Base-by-base conservation (phyloP, 2,329 filamentous ascomycete species). In the Alternaria gansuensis region DNA sequence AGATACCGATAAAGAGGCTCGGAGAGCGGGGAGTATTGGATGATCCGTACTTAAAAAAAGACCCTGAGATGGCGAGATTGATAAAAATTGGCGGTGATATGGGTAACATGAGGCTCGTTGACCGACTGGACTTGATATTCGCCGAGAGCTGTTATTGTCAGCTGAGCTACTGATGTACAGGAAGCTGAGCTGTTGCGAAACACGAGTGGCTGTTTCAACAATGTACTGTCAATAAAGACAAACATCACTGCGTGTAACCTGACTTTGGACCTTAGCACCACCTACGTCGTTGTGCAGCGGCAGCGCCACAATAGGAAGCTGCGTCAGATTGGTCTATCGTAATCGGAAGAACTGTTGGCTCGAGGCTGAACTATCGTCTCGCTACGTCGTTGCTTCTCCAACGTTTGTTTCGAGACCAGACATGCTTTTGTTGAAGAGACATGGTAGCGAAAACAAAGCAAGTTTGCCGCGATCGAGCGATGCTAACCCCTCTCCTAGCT, bases 261-360 rank as follows among this genome's bases (percentile, higher is more conserved):
- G 40, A 48, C 40, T 44, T 51, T 21, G 9, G 26, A 28, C 34
- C 6, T 24, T 8, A 34, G 39, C 40, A 33, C 39, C 52, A 54
- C 52, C 39, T 57, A 57, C 57, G 57, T 62, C 39, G 57, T 31
- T 14, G 41, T 51, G 44, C 50, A 59, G 49, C 45, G 33, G 33
- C 40, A 46, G 59, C 61, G 58, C 61, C 61, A 66, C 45, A 40
- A 23, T 45, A 53, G 43, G 59, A 65, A 60, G 43, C 44, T 58
- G 54, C 54, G 36, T 49, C 51, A 48, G 57, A 51, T 49, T 49
- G 60, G 34, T 57, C 46, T 45, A 62, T 57, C 54, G 60, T 55
- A 39, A 44, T 36, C 39, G 57, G 57, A 37, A 60, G 58, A 65
- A 60, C 62, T 49, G 57, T 54, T 62, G 59, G 60, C 59, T 63